Base-by-base conservation (phyloP, 176 grass and related monocot species). In the Aegilops speltoides region DNA sequence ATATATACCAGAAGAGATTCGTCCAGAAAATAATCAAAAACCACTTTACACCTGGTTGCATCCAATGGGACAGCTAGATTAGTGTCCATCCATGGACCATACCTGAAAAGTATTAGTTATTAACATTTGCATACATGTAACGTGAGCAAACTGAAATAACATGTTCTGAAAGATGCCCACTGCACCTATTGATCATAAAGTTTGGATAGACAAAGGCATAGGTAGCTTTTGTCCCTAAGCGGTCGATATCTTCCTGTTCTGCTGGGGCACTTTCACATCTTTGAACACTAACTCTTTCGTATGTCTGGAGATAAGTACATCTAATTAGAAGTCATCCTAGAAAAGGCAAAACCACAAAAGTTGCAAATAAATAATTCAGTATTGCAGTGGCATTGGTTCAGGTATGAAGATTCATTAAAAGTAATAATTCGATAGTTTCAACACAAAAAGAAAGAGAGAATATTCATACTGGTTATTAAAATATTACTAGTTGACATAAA, bases 21-120 rank as follows among this genome's bases (percentile, higher is more conserved):
- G 64, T 98, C 90, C 28, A 98, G 92, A 79, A 96, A 98, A 86
- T 96, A 98, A 90, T 98, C 97, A 90, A 98, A 98, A 77, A 94
- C 83, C 66, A 98, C 94, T 91, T 94, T 93, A 62, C 97, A 98
- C 37, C 87, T 93, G 31, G 78, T 91, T 61, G 90, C 79, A 67
- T 86, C 87, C 87, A 98, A 63, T 68, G 97, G 97, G 37, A 94
- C 61, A 29, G 89, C 97, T 84, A 98, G 83, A 84, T 98, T 98
- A 91, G 97, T 94, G 70, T 98, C 97, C 97, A 98, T 93, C 97
- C 97, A 98, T 36, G 97, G 97, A 86, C 97, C 94, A 12, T 96
- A 98, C 82, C 96, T 98, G 79, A 73, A 76, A 67, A 91, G 32
- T 59, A 85, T 64, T 78, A 78, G 7, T 57, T 86, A 46, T 32